A percentile compares a stretch with the other conserved stretches of the same genome.
Conservation (phyloP, 176 grass and related monocot genomes). For the Coix lacrymajobi region DNA sequence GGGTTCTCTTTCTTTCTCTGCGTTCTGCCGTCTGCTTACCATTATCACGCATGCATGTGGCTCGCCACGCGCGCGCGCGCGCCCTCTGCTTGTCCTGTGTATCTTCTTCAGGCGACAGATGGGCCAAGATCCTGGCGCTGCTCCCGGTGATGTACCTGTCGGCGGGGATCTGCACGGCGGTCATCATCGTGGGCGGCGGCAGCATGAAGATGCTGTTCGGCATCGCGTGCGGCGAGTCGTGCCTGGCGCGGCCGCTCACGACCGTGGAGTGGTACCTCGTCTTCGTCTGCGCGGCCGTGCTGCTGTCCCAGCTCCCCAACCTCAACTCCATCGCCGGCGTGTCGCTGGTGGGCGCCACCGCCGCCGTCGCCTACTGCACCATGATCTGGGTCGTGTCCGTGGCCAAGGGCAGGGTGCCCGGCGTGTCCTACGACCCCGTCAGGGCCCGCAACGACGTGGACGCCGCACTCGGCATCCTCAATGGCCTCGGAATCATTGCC, state of each 20-base stretch:
- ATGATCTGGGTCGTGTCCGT: slow-evolving; percentile 86
- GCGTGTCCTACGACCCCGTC: slow-evolving; percentile 57
- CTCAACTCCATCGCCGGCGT: slow-evolving; percentile 95
- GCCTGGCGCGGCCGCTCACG: slow-evolving; percentile 51
- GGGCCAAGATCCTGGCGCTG: slow-evolving; percentile 60
- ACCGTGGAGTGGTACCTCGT: slow-evolving; percentile 93
- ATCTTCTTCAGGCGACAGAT: slow-evolving; percentile 48
- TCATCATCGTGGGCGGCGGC: slow-evolving; percentile 77
- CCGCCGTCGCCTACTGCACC: slow-evolving; percentile 80
- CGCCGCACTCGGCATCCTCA: slow-evolving; percentile 40
- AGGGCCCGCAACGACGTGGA: slow-evolving; percentile 38
- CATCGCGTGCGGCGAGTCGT: slow-evolving; percentile 51
- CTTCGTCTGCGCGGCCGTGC: slow-evolving; percentile 64
- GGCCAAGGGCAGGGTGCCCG: slow-evolving; percentile 52
- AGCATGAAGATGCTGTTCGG: slow-evolving; percentile 78
- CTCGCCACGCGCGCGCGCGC: neutral
- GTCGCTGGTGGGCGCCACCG: slow-evolving; percentile 61
- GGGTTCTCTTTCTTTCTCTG: neutral
- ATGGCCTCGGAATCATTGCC: slow-evolving; percentile 88
- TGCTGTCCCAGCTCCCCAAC: slow-evolving; percentile 87
- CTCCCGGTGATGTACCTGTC: slow-evolving; percentile 84
- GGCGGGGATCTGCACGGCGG: slow-evolving; percentile 78
- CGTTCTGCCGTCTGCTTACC: no score
- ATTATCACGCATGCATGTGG: no score
- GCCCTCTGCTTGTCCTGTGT: no score